Evolutionary conservation across 148 eudicot genomes (phyloP).

Genomic region (Persicaria maculosa): DNA sequence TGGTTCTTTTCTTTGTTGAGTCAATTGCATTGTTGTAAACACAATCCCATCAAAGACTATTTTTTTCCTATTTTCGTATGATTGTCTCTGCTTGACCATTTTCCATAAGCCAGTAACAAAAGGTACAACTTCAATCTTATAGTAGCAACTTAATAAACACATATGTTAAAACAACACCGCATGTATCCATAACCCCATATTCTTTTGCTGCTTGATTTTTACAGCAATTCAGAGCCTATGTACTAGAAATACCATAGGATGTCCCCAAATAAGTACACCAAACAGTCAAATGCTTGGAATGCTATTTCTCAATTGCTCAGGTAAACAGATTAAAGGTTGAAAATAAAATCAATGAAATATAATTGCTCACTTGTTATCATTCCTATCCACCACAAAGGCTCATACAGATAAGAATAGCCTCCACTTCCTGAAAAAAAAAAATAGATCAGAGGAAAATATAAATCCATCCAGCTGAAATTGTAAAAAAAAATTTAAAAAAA

Average conservation of each 20-base stretch:
- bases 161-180: neutral
- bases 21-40: neutral
- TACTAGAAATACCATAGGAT: neutral
- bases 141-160: neutral
- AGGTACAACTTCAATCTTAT: neutral
- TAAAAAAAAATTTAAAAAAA: neutral
- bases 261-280: neutral
- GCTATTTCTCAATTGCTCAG: neutral
- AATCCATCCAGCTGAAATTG: neutral
- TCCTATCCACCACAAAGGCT: conserved; percentile 94
- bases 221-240: neutral
- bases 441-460: neutral
- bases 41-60: no score
- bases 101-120: neutral
- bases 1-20: neutral
- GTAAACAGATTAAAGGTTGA: neutral
- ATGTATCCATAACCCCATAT: neutral
- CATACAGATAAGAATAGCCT: conserved; percentile 79
- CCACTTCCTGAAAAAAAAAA: conserved; percentile 53
- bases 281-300: neutral
- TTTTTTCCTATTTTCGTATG: neutral
- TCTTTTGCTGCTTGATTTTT: neutral
- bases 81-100: neutral
- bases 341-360: neutral
- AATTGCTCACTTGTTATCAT: conserved; percentile 74